Evolutionary conservation across 805 yeast genomes (phyloP).

Genomic region (Candida sithepensis): DNA sequence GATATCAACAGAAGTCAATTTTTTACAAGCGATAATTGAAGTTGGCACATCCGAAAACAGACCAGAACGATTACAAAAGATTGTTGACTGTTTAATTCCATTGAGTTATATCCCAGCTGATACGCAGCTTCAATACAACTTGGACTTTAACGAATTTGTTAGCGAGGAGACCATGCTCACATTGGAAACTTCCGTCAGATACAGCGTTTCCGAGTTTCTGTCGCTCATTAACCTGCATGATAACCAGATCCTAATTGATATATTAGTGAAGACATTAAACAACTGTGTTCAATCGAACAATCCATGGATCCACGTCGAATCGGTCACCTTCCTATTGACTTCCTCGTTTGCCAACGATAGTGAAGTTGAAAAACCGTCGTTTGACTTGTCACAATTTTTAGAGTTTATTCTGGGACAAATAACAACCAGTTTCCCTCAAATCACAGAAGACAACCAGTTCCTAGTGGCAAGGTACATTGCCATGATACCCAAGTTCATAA

Average conservation of each 20-base stretch:
- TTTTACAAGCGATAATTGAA: slow-evolving; percentile 28
- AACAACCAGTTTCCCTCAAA: slow-evolving; percentile 7
- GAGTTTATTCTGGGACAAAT: slow-evolving; percentile 15
- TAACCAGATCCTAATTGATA: slow-evolving; percentile 26
- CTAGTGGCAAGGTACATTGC: slow-evolving; percentile 48
- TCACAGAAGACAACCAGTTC: slow-evolving; percentile 30
- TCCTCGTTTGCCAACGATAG: slow-evolving; percentile 40
- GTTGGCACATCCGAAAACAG: slow-evolving; percentile 11
- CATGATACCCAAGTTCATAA: slow-evolving; percentile 53
- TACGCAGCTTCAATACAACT: slow-evolving; percentile 44
- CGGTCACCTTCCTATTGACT: slow-evolving; percentile 38
- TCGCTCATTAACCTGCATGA: slow-evolving; percentile 45
- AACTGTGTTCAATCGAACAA: slow-evolving; percentile 3
- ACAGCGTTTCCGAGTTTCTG: slow-evolving; percentile 54
- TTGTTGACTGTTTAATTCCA: slow-evolving; percentile 31
- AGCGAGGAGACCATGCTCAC: slow-evolving; percentile 72
- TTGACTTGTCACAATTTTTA: slow-evolving; percentile 24
- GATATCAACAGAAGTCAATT: slow-evolving; percentile 29
- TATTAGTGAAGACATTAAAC: slow-evolving; percentile 16
- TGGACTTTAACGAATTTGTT: slow-evolving; percentile 67
- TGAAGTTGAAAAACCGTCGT: slow-evolving; percentile 15
- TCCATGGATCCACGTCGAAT: slow-evolving; percentile 36
- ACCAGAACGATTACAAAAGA: slow-evolving; percentile 12
- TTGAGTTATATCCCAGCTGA: slow-evolving; percentile 42
- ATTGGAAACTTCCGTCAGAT: slow-evolving; percentile 53